Evolutionary conservation across 768 basidiomycete species (phyloP), one percentile per base, ranked within the genome.

Genomic region (Tylopilus plumbeoviolaceoides): DNA sequence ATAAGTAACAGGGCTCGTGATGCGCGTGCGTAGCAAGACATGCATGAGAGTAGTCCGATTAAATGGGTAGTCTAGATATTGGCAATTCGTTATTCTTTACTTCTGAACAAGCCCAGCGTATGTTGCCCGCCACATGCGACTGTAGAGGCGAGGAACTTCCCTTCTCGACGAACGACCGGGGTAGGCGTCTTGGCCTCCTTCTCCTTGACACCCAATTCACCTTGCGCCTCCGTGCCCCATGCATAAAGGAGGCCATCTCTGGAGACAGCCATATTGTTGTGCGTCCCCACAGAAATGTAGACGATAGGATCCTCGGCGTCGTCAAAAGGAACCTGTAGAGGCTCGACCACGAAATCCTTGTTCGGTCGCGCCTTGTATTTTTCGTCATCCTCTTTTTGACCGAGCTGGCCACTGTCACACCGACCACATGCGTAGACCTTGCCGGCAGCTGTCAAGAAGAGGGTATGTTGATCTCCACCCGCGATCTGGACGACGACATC

Each of bases 371-470:
- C 77, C 50, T 81, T 71, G 61, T 85, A 78, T 20, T 81, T 87
- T 5, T 77, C 76, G 58, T 95, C 82, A 56, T 89, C 84, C 51
- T 86, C 81, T 11, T 39, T 42, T 33, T 89, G 75, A 11, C 95
- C 95, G 28, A 95, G 79, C 61, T 97, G 92, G 33, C 87, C 82
- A 35, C 83, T 83, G 59, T 94, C 91, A 42, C 82, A 83, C 35
- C 94, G 84, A 3, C 95, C 95, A 62, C 87, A 89, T 1, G 85
- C 90, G 66, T 82, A 95, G 1, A 98, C 89, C 55, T 84, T 82
- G 44, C 95, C 95, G 30, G 81, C 77, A 36, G 80, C 78, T 11
- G 94, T 88, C 59, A 93, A 75, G 78, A 99, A 98, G 44, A 98
- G 67, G 0, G 93, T 84, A 66, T 99, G 94, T 60, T 97, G 89